Evolutionary conservation across 768 basidiomycete species (phyloP), one percentile per base, ranked within the genome.

Genomic region (Macrolepiota dolichaula): DNA sequence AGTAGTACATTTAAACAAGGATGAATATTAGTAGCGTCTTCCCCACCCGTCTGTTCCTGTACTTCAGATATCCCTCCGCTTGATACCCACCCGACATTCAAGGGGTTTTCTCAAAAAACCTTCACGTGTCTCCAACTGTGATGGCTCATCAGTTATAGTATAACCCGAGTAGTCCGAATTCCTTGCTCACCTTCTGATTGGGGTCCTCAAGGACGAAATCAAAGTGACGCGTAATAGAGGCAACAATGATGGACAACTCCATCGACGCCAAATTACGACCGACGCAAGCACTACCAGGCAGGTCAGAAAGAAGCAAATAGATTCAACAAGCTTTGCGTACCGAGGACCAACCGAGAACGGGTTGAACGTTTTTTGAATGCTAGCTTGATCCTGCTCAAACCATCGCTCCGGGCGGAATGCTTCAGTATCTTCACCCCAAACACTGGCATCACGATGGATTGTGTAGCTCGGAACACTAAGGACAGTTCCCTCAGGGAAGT

Each of bases 71-170:
- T 84, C 80, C 59, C 91, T 80, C 50, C 86, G 82, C 71, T 80
- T 85, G 67, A 94, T 81, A 24, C 92, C 91, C 47, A 94, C 86
- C 56, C 70, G 75, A 68, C 92, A 94, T 19, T 73, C 77, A 32
- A 90, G 72, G 0, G 93, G 93, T 76, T 95, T 96, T 65, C 94
- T 79, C 63, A 96, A 76, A 77, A 96, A 96, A 2, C 94, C 94
- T 75, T 96, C 94, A 15, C 85, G 77, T 1, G 88, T 92, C 38
- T 84, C 78, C 57, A 95, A 74, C 87, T 92, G 67, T 15, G 22
- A 11, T 13, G 25, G 4, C 24, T 19, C 12, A 13, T 54, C 19
- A 40, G 37, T 22, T 29, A 35, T 6, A n/a, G 6, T 24, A 22
- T 6, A 44, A 15, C 19, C 2, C 5, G 12, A 24, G 17, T 13